phyloP scores from a whole-genome alignment of 306 rosid genomes.

The Castanopsis chinensis region DNA sequence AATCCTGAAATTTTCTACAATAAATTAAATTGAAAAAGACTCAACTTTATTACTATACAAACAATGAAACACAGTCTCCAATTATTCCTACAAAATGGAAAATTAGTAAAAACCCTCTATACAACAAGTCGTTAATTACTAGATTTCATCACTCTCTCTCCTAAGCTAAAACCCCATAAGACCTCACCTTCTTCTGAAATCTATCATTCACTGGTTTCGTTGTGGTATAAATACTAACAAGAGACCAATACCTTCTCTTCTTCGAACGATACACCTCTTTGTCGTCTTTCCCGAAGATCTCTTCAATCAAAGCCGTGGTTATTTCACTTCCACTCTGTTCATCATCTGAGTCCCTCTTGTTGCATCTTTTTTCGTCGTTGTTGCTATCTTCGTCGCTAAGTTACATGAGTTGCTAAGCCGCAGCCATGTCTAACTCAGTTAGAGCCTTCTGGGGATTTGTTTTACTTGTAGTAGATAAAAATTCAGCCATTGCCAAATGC shows the following conservation, averaged over 20 bases:
- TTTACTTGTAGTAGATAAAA: neutral
- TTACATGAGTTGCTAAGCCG: slow-evolving; percentile 49
- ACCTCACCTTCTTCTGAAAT: slow-evolving; percentile 10
- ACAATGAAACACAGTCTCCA: neutral
- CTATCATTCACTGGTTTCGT: slow-evolving; percentile 25
- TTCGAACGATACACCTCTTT: slow-evolving; percentile 28
- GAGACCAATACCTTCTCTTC: slow-evolving; percentile 48
- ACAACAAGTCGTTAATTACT: neutral
- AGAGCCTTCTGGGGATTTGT: slow-evolving; percentile 7
- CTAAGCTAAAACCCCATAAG: slow-evolving; percentile 2
- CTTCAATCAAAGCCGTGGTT: slow-evolving; percentile 36
- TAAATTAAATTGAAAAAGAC: neutral
- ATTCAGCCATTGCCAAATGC: slow-evolving; percentile 21
- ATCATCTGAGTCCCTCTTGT: neutral
- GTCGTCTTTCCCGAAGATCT: slow-evolving; percentile 55
- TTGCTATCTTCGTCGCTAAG: slow-evolving; percentile 48
- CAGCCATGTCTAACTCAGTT: slow-evolving; percentile 38
- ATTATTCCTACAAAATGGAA: neutral
- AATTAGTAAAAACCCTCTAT: neutral
- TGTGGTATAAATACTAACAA: slow-evolving; percentile 40
- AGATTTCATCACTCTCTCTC: neutral
- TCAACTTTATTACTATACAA: neutral
- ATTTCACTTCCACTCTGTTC: slow-evolving; percentile 16
- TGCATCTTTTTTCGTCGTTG: neutral
- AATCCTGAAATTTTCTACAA: too few relatives aligned